These are phyloP conservation scores for Hypoxylon perforatum DNA, from an alignment of 495 filamentous ascomycete species.

Conservation along the genomic window DNA sequence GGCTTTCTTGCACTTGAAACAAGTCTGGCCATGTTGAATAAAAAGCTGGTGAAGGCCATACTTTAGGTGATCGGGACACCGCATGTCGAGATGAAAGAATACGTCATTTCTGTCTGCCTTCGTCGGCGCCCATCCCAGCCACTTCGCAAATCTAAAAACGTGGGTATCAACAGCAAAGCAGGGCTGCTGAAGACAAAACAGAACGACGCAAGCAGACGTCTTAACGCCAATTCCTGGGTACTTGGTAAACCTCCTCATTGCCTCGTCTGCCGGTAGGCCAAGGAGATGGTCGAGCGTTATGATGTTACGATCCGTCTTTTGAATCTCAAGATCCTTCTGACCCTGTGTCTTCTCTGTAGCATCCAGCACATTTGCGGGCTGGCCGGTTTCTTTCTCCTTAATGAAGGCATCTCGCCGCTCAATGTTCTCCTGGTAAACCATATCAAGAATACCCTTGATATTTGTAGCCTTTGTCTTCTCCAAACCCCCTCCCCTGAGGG, in stretches of 20 bases:
- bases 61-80: constrained; percentile 86
- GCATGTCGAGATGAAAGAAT: constrained; percentile 83
- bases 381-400: constrained; percentile 45
- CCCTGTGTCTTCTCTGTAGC: constrained; percentile 42
- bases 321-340: constrained; percentile 49
- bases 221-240: constrained; percentile 92
- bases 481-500: constrained; percentile 79
- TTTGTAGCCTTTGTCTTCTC: constrained; percentile 76
- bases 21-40: constrained; percentile 85
- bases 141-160: constrained; percentile 81
- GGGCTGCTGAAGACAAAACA: constrained; percentile 81
- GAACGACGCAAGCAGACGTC: constrained; percentile 85
- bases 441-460: constrained; percentile 84
- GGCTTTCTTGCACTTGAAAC: constrained; percentile 78
- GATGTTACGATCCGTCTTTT: constrained; percentile 38
- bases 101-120: constrained; percentile 74
- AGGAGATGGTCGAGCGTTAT: constrained; percentile 82
- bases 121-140: constrained; percentile 83
- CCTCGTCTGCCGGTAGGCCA: constrained; percentile 70
- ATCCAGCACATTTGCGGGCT: constrained; percentile 39
- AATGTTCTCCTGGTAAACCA: constrained; percentile 76
- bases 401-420: constrained; percentile 46
- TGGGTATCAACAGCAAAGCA: constrained; percentile 90
- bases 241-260: constrained; percentile 76
- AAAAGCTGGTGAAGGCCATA: constrained; percentile 90